phyloP scores from a whole-genome alignment of 306 rosid species.

The Senna siamea region DNA sequence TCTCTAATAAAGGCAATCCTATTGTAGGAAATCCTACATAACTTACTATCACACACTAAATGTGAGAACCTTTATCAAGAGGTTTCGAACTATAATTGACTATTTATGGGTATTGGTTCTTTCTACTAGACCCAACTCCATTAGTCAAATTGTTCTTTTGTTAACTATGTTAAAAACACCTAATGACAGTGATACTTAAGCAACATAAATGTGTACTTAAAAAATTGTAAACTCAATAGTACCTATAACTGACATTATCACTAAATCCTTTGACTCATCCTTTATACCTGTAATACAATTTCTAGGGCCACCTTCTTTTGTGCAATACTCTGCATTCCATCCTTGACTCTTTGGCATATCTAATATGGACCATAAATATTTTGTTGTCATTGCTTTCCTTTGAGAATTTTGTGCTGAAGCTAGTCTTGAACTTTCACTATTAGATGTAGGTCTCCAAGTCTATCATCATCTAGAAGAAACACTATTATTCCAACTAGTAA shows the following conservation, averaged over 20 bases:
- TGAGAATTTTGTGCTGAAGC: constrained; percentile 48
- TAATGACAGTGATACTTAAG: too few species aligned
- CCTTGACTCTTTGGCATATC: constrained; percentile 92
- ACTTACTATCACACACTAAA: too few species aligned
- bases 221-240: background rate
- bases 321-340: constrained; percentile 96
- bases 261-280: constrained; percentile 66
- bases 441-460: constrained; percentile 83
- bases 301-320: constrained; percentile 76
- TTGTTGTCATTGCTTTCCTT: constrained; percentile 50
- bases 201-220: too few species aligned
- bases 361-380: constrained; percentile 77
- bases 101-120: too few species aligned
- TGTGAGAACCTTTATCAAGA: too few species aligned
- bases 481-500: constrained; percentile 69
- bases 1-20: too few species aligned
- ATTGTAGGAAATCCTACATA: too few species aligned
- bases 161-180: too few species aligned
- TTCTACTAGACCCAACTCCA: too few species aligned
- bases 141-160: too few species aligned
- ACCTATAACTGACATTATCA: constrained; percentile 39
- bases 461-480: constrained; percentile 76
- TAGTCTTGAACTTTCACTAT: constrained; percentile 74
- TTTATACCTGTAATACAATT: constrained; percentile 76
- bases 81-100: too few species aligned